A percentile compares a stretch with the other conserved stretches of the same genome.
Evolutionary conservation across 2,329 filamentous ascomycete genomes (phyloP).

Genomic region (Akanthomyces muscarius): DNA sequence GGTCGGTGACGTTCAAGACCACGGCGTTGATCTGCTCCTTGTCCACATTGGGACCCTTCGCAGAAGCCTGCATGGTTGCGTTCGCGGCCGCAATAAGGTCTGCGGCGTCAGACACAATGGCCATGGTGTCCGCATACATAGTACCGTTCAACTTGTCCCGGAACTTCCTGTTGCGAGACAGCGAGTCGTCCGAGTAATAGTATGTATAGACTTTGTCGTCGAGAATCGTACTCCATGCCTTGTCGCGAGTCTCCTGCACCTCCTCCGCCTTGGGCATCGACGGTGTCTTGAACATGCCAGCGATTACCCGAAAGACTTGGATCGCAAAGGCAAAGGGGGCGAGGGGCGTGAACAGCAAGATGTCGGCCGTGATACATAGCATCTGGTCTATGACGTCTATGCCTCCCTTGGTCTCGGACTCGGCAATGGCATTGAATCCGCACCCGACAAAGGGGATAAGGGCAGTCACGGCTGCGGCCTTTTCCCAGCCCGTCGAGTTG

Average conservation of each 20-base stretch:
- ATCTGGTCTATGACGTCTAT: neutral
- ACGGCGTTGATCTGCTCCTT: neutral
- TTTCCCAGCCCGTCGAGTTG: constrained; percentile 1
- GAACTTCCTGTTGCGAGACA: neutral
- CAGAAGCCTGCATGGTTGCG: neutral
- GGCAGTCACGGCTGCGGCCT: neutral
- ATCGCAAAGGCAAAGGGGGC: neutral
- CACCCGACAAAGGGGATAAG: neutral
- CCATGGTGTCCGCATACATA: neutral
- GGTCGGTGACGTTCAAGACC: neutral
- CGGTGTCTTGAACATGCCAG: neutral
- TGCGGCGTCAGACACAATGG: neutral
- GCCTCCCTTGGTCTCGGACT: neutral
- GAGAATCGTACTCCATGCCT: neutral
- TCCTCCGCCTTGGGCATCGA: neutral
- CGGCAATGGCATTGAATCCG: constrained; percentile 1
- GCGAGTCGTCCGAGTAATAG: neutral
- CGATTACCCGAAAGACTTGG: neutral
- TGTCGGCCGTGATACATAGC: neutral
- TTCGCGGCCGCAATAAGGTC: neutral
- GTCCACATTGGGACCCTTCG: neutral
- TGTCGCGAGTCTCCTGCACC: constrained; percentile 3
- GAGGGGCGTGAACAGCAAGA: neutral
- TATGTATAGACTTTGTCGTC: neutral
- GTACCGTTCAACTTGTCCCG: neutral